These are phyloP conservation scores for Avena insularis DNA, from an alignment of 176 grass and related monocot species.

Conservation along the genomic window DNA sequence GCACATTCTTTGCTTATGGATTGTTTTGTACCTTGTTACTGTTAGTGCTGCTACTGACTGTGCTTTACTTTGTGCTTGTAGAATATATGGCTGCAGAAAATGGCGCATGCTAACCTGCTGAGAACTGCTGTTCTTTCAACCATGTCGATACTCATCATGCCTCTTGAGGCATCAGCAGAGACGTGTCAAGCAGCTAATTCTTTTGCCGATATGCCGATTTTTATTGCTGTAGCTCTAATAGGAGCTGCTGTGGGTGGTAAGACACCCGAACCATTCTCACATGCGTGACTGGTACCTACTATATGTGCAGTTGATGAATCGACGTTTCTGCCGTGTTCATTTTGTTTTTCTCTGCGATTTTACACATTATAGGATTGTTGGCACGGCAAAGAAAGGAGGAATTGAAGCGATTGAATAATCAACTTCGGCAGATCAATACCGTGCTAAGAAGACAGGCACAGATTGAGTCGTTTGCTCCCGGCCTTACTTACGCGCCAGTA, in stretches of 20 bases:
- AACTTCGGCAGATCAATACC: constrained; percentile 71
- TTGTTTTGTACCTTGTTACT: not conserved
- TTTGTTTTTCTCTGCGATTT: not conserved
- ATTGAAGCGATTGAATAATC: constrained; percentile 63
- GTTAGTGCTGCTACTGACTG: not conserved
- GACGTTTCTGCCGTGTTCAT: not conserved
- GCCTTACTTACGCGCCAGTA: constrained; percentile 67
- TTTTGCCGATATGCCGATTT: constrained; percentile 64
- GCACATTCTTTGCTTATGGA: not conserved
- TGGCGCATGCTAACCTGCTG: constrained; percentile 18
- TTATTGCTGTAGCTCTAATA: constrained; percentile 65
- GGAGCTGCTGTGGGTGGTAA: constrained; percentile 67
- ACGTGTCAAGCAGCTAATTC: constrained; percentile 48
- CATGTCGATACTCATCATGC: constrained; percentile 46
- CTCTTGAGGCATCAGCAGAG: constrained; percentile 60
- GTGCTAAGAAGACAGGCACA: constrained; percentile 69
- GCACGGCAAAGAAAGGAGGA: constrained; percentile 70
- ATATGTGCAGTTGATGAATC: constrained; percentile 5
- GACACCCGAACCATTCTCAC: not conserved
- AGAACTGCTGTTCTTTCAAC: constrained; percentile 50
- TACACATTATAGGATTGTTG: constrained; percentile 50
- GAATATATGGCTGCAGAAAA: constrained; percentile 51
- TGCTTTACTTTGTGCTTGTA: not conserved
- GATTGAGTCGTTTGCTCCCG: constrained; percentile 77
- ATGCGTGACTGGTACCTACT: not conserved